phyloP scores from a whole-genome alignment of 2,329 filamentous ascomycete species.

The Cytospora piceae region DNA sequence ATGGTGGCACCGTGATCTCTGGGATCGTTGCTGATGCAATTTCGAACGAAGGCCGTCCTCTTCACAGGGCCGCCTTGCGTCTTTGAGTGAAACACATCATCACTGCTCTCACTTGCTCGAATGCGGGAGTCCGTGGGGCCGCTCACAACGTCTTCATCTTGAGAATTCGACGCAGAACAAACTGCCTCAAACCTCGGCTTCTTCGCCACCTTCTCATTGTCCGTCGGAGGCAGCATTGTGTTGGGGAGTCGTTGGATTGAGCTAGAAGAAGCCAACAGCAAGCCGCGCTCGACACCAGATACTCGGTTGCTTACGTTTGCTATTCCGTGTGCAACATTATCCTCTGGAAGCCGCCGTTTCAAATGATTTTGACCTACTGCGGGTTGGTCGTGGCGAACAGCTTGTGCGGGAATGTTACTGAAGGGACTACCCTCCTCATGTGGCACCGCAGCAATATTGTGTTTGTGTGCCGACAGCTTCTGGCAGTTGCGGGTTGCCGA shows the following conservation, averaged over 20 bases:
- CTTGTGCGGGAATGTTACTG: background rate
- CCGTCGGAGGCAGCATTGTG: background rate
- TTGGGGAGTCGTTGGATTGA: background rate
- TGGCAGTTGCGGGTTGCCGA: background rate
- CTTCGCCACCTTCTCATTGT: background rate
- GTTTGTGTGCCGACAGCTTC: background rate
- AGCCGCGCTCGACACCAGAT: background rate
- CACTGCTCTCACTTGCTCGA: background rate
- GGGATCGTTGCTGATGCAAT: background rate
- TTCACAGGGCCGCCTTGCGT: background rate
- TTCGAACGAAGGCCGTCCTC: constrained; percentile 1
- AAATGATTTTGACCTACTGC: too few relatives aligned
- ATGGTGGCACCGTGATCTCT: background rate
- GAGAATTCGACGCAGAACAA: background rate
- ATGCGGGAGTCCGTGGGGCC: background rate
- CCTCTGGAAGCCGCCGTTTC: background rate
- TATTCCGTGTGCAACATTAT: background rate
- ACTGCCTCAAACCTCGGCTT: background rate
- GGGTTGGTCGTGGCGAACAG: too few relatives aligned
- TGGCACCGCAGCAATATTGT: background rate
- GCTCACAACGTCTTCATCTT: too few relatives aligned
- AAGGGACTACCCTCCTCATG: background rate
- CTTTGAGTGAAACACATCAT: constrained; percentile 9
- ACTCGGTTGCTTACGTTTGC: background rate
- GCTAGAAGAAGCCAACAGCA: background rate